Evolutionary conservation across 148 eudicot species (phyloP), one percentile per base, ranked within the genome.

Genomic region (Oxyria digyna): DNA sequence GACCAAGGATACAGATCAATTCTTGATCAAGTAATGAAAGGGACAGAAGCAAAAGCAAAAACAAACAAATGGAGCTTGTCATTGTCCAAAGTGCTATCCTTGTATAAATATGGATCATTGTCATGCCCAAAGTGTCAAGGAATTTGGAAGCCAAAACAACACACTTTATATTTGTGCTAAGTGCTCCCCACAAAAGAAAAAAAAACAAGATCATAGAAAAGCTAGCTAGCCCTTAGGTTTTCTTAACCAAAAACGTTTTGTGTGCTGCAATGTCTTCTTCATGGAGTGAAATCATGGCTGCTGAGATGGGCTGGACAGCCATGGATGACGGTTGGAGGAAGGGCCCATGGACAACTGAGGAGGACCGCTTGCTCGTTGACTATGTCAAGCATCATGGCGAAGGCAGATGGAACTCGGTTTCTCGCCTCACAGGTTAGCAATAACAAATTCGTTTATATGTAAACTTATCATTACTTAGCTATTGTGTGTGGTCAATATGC

Each of bases 311-410:
- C 40, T 81, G 91, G 89, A 87, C 86, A 33, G 76, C 75, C 40
- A 59, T 84, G 37, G 84, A 80, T 48, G 85, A 85, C 43, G 86
- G 81, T 33, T 91, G 97, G 97, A 80, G 95, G 69, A 91, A 91
- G 50, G 97, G 97, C 8, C 97, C 97, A 5, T 91, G 97, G 97
- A 91, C 95, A 72, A 73, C 85, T 43, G 91, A 91, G 64, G 97
- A 91, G 87, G 97, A 88, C 68, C 78, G 76, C 42, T 67, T 86
- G 77, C 91, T 91, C 21, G 79, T 80, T 67, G 82, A 86, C 52
- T 85, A 88, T 82, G 95, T 91, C 64, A 83, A 84, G 67, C 41
- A 75, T 42, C 88, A 91, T 73, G 95, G 95, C n/a, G 97, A 91
- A 80, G 97, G 97, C 29, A 75, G 95, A 75, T 91, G 97, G 95